A percentile compares a stretch with the other conserved stretches of the same genome.
These are phyloP conservation scores for Sporothrix pseudoabietina DNA, from an alignment of 2,329 filamentous ascomycete genomes.

Conservation along the genomic window DNA sequence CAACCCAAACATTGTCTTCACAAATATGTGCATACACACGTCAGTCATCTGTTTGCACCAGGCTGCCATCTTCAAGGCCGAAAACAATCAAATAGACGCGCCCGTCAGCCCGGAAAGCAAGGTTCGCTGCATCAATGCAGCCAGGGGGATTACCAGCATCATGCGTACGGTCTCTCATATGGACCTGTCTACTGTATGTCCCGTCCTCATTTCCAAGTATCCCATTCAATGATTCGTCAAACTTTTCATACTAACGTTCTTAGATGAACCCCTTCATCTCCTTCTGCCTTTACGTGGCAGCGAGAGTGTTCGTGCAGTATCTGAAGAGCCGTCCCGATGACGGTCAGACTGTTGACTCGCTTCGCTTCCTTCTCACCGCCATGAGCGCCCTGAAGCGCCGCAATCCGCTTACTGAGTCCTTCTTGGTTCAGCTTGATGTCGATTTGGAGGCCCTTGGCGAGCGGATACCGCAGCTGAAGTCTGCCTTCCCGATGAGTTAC, in stretches of 20 bases:
- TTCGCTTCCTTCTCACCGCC: conserved; percentile 87
- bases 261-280: conserved; percentile 95
- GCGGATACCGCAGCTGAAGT: conserved; percentile 59
- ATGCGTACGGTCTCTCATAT: conserved; percentile 94
- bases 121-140: conserved; percentile 86
- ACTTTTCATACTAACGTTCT: neutral
- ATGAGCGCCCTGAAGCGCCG: conserved; percentile 87
- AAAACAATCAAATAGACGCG: conserved; percentile 77
- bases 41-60: conserved; percentile 98
- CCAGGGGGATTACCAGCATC: conserved; percentile 89
- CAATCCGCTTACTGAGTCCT: conserved; percentile 91
- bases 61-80: conserved; percentile 95
- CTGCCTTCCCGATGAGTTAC: conserved; percentile 56
- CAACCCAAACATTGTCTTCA: conserved; percentile 85
- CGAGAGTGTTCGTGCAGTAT: conserved; percentile 93
- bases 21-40: conserved; percentile 96
- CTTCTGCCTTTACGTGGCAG: conserved; percentile 94
- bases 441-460: conserved; percentile 77
- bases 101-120: conserved; percentile 88
- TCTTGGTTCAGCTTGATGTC: conserved; percentile 88
- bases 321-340: conserved; percentile 93
- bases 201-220: neutral
- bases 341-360: conserved; percentile 71
- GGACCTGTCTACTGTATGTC: conserved; percentile 75
- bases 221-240: neutral